Percentiles rank a stretch among this genome's conserved stretches.
phyloP scores from a whole-genome alignment of 2,329 filamentous ascomycete species.

The Bipolaris sorokiniana region DNA sequence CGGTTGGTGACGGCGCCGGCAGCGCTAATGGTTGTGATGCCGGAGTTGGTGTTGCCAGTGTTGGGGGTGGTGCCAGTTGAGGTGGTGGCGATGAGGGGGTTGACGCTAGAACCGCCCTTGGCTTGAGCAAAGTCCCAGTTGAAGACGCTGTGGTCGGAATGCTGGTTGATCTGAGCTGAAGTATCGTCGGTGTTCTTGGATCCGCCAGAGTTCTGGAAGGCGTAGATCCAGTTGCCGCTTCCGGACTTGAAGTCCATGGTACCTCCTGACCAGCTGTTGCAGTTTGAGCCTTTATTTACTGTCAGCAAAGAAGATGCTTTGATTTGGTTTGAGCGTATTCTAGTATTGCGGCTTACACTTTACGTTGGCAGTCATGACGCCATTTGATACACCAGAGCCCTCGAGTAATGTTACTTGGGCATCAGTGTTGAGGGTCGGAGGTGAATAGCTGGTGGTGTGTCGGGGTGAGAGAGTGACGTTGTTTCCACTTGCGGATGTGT shows the following conservation, averaged over 20 bases:
- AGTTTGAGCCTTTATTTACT: slow-evolving; percentile 54
- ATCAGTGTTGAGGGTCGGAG: slow-evolving; percentile 52
- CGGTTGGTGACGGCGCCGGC: slow-evolving; percentile 3
- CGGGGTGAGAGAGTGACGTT: slow-evolving; percentile 66
- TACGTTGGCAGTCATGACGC: slow-evolving; percentile 63
- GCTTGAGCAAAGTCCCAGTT: slow-evolving; percentile 57
- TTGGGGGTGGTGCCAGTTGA: slow-evolving; percentile 26
- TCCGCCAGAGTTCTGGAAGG: slow-evolving; percentile 48
- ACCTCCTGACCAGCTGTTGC: slow-evolving; percentile 60
- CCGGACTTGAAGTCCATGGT: slow-evolving; percentile 56
- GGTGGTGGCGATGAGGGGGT: slow-evolving; percentile 49
- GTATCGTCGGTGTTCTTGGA: slow-evolving; percentile 56
- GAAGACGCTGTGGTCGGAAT: slow-evolving; percentile 53
- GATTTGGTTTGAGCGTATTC: not conserved
- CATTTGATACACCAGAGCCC: slow-evolving; percentile 60
- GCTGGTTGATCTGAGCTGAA: slow-evolving; percentile 53
- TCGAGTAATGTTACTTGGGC: slow-evolving; percentile 58
- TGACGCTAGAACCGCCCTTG: slow-evolving; percentile 56
- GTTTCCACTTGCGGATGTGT: slow-evolving; percentile 57
- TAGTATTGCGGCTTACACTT: slow-evolving; percentile 50
- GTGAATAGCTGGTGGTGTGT: slow-evolving; percentile 51
- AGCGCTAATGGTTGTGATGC: slow-evolving; percentile 25
- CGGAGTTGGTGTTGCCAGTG: slow-evolving; percentile 18
- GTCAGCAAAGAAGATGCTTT: slow-evolving; percentile 13
- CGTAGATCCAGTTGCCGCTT: slow-evolving; percentile 60